These are phyloP conservation scores for Termitomyces sp. DNA, from an alignment of 768 basidiomycete genomes.

Conservation along the genomic window DNA sequence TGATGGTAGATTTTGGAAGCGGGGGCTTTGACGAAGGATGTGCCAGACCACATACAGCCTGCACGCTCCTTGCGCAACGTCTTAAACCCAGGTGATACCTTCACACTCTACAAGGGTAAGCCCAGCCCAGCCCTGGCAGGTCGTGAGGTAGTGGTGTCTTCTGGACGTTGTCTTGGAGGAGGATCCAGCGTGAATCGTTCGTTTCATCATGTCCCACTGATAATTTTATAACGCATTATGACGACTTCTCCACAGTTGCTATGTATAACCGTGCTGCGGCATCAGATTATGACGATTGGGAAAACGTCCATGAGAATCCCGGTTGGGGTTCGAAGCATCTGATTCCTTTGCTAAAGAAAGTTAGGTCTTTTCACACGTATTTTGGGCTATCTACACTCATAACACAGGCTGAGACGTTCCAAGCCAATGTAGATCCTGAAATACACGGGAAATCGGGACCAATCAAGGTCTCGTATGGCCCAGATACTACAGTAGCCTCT, in stretches of 20 bases:
- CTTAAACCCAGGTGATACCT: constrained; percentile 31
- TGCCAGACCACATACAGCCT: constrained; percentile 49
- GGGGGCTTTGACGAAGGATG: constrained; percentile 46
- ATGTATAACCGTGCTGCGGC: constrained; percentile 60
- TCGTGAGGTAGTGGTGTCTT: constrained; percentile 39
- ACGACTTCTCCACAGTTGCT: constrained; percentile 30
- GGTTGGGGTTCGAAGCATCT: constrained; percentile 61
- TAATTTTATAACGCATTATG: too few species aligned
- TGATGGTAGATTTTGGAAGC: constrained; percentile 49
- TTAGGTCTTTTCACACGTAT: constrained; percentile 12
- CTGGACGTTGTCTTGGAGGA: constrained; percentile 48
- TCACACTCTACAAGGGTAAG: constrained; percentile 44
- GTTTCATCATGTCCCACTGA: constrained; percentile 5
- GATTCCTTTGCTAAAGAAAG: constrained; percentile 59
- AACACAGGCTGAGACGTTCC: constrained; percentile 38
- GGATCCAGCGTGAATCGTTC: constrained; percentile 66
- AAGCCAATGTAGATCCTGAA: constrained; percentile 19
- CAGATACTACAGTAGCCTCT: constrained; percentile 36
- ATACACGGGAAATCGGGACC: constrained; percentile 51
- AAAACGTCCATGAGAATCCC: constrained; percentile 41
- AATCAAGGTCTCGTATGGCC: constrained; percentile 43
- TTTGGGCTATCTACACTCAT: background rate
- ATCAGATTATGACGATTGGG: too few species aligned
- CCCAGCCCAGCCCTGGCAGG: constrained; percentile 37
- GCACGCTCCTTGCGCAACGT: constrained; percentile 46